Evolutionary conservation across 2,329 filamentous ascomycete genomes (phyloP).

Genomic region (Hypoxylon sp.): DNA sequence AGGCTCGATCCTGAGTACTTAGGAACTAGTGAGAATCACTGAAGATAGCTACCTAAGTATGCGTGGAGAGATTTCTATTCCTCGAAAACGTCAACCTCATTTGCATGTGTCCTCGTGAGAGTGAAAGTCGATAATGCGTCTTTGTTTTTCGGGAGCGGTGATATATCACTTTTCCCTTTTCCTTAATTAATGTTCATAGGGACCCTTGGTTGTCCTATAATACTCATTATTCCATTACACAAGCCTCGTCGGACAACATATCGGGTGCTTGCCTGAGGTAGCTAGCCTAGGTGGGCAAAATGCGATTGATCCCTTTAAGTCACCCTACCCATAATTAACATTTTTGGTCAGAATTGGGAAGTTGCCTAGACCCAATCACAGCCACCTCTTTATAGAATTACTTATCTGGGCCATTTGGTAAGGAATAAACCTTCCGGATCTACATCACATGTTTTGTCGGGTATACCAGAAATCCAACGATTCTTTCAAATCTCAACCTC

Average conservation of each 20-base stretch:
- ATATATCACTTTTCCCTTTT: neutral
- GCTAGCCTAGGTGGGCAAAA: conserved; percentile 1
- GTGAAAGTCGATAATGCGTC: neutral
- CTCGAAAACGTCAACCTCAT: neutral
- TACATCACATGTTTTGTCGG: conserved; percentile 11
- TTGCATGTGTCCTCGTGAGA: neutral
- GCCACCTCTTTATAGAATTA: neutral
- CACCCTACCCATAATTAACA: conserved; percentile 32
- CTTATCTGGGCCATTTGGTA: conserved; percentile 10
- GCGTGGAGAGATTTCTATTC: neutral
- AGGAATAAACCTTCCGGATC: conserved; percentile 22
- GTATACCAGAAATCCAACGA: neutral
- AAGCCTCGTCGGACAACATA: conserved; percentile 15
- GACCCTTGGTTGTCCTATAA: neutral
- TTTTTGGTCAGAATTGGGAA: conserved; percentile 23
- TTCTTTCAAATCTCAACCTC: neutral
- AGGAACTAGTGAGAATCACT: conserved; percentile 6
- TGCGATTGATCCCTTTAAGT: conserved; percentile 14
- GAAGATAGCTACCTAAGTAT: neutral
- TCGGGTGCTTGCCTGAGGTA: conserved; percentile 1
- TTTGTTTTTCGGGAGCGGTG: neutral
- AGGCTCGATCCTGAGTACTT: conserved; percentile 9
- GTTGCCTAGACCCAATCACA: conserved; percentile 3
- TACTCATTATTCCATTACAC: conserved; percentile 8
- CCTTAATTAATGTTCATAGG: neutral